Percentiles rank a stretch among this genome's conserved stretches.
phyloP scores from a whole-genome alignment of 148 eudicot species.

The Rheum nobile region DNA sequence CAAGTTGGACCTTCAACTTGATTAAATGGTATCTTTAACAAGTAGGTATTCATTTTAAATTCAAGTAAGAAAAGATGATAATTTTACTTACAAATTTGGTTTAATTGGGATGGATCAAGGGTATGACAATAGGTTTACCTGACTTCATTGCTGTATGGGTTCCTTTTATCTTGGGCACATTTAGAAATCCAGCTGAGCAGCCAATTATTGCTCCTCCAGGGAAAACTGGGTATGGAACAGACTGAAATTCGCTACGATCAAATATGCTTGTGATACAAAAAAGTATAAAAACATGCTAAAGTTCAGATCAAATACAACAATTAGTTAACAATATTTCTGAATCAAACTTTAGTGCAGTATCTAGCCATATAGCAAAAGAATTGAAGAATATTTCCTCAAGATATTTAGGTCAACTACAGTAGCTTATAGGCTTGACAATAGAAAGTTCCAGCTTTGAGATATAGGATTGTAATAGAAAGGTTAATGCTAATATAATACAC shows the following conservation, averaged over 20 bases:
- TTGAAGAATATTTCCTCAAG: background rate
- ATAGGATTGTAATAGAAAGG: background rate
- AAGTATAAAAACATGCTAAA: background rate
- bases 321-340: background rate
- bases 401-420: background rate
- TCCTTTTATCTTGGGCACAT: conserved; percentile 96
- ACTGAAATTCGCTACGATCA: conserved; percentile 79
- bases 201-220: conserved; percentile 98
- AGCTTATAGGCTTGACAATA: background rate
- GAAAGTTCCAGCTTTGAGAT: background rate
- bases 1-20: background rate
- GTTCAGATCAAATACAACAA: conserved; percentile 2
- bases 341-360: background rate
- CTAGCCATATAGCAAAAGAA: background rate
- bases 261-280: conserved; percentile 18
- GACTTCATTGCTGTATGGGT: conserved; percentile 99
- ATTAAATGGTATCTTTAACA: background rate
- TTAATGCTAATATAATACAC: background rate
- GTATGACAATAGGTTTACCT: conserved; percentile 30
- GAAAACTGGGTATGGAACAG: conserved; percentile 97
- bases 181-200: conserved; percentile 96
- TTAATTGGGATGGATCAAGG: background rate
- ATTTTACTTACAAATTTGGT: background rate
- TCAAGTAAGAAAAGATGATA: background rate
- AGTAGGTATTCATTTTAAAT: background rate